Conservation (phyloP, 2,329 filamentous ascomycete genomes). For the Thielaviopsis euricoi region DNA sequence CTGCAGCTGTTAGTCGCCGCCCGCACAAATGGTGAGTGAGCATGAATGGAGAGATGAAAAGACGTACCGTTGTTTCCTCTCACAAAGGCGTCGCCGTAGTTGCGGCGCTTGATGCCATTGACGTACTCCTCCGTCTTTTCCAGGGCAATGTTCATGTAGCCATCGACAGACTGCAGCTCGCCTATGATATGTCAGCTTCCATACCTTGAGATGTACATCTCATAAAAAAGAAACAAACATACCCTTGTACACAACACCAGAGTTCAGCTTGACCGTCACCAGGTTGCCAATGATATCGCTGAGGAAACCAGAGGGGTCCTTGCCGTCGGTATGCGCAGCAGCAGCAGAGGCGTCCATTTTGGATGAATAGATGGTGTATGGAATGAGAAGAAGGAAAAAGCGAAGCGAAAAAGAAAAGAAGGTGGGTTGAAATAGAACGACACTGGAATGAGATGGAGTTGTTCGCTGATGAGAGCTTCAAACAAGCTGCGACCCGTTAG, state of each 20-base stretch:
- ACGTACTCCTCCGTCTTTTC: constrained; percentile 91
- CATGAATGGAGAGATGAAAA: neutral
- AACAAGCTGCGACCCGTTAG: neutral
- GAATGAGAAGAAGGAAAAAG: neutral
- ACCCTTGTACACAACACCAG: constrained; percentile 98
- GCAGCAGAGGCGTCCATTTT: constrained; percentile 41
- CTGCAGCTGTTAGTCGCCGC: constrained; percentile 21
- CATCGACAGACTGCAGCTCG: constrained; percentile 90
- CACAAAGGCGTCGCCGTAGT: constrained; percentile 88
- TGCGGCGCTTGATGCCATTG: constrained; percentile 64
- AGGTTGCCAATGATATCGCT: constrained; percentile 86
- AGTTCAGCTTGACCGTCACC: constrained; percentile 95
- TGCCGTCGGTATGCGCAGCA: constrained; percentile 49
- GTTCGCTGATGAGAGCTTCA: neutral
- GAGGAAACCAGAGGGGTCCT: constrained; percentile 85
- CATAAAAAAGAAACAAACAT: constrained; percentile 13
- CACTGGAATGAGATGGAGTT: neutral
- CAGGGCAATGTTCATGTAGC: constrained; percentile 98
- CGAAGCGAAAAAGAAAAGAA: neutral
- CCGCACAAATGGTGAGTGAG: neutral
- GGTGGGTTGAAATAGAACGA: neutral
- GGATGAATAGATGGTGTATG: constrained; percentile 35
- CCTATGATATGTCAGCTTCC: constrained; percentile 32
- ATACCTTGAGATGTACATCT: neutral
- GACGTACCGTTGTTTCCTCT: constrained; percentile 79